Evolutionary conservation across 768 basidiomycete genomes (phyloP), one percentile per base, ranked within the genome.

Genomic region (Podaxis carcinomalis): DNA sequence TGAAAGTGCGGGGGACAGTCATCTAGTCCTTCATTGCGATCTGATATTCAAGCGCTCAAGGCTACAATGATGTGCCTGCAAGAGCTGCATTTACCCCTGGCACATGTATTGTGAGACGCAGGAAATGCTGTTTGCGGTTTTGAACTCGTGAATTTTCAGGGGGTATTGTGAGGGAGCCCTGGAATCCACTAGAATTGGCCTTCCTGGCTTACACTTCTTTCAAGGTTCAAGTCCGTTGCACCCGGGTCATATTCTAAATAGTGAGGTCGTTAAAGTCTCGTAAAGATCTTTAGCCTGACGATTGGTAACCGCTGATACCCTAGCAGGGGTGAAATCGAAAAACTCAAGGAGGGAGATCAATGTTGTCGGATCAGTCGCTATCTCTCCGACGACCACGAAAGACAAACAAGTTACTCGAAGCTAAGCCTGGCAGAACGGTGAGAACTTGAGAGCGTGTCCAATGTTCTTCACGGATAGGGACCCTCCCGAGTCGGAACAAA

Each of bases 401-500:
- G 36, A 23, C n/a, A 57, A 49, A 11, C 44, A 40, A 19, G 25
- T 53, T 60, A 60, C 51, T 60, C 59, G 51, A 60, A 50, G 59
- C 40, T 44, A 16, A 60, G 44, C 51, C 42, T 44, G 42, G n/a
- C 32, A 32, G 7, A 9, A 32, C 19, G 58, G 39, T 25, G 21
- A 51, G 39, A 44, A 52, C 28, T 53, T 28, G 39, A 4, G 10
- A 52, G 16, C 32, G 28, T 14, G 16, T 14, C 11, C 21, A 47
- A 19, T 54, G 19, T 53, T 44, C 59, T 60, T 44, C 51, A 60
- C 27, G 9, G 51, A 28, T 53, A 60, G 42, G 59, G 59, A 53
- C 42, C 47, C 28, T 53, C 50, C 59, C 59, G 59, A 60, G 27
- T 60, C 59, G 59, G 59, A 60, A 60, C 51, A 23, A 52, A 35